Evolutionary conservation across 345 rosid species (phyloP).

Genomic region (Firmiana major): DNA sequence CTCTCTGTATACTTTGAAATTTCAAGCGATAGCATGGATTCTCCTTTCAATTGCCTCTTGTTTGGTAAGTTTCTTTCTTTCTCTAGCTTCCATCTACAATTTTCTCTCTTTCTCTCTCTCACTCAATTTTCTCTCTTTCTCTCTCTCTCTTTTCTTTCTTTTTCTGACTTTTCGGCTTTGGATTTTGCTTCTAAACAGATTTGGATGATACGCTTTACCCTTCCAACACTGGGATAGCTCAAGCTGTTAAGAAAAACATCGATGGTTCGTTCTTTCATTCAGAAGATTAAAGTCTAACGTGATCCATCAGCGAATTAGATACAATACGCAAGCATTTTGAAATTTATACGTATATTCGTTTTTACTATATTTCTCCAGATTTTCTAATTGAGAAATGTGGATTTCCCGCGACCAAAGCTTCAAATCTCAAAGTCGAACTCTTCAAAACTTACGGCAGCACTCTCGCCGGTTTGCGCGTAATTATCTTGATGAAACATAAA

Average conservation of each 20-base stretch:
- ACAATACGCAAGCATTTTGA: too few relatives aligned
- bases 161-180: background rate
- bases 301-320: background rate
- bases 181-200: conserved; percentile 37
- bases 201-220: conserved; percentile 96
- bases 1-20: background rate
- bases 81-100: background rate
- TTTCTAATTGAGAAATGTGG: conserved; percentile 78
- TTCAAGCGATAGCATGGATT: conserved; percentile 27
- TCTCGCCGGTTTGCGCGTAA: conserved; percentile 89
- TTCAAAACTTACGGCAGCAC: conserved; percentile 88
- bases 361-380: conserved; percentile 30
- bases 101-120: too few relatives aligned
- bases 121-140: too few relatives aligned
- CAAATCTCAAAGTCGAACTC: conserved; percentile 64
- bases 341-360: background rate
- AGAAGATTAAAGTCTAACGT: too few relatives aligned
- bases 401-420: conserved; percentile 51
- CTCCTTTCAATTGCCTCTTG: conserved; percentile 64
- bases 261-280: conserved; percentile 46
- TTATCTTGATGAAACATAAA: background rate
- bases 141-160: too few relatives aligned
- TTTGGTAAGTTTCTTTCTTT: conserved; percentile 45
- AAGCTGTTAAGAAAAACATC: conserved; percentile 69
- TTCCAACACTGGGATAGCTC: conserved; percentile 59